Base-by-base conservation (phyloP, 306 rosid genomes). In the Rubus idaeus region DNA sequence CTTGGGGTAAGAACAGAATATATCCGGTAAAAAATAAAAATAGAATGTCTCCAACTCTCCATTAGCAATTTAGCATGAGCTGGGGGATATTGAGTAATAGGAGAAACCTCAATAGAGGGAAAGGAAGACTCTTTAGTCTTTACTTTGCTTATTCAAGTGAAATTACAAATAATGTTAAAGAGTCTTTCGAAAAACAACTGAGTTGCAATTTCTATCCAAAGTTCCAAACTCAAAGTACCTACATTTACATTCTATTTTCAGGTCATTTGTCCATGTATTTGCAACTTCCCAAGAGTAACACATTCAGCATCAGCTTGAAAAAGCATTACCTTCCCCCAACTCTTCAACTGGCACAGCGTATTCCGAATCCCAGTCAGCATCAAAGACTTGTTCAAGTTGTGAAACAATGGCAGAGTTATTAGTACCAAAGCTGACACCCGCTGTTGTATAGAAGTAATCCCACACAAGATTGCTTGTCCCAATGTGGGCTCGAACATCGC, bases 281-380 rank as follows among this genome's bases (percentile, higher is more conserved):
- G 26, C 26, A 23, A 23, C 26, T 23, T 23, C 0, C 26, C 26
- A 23, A 23, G 26, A 23, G 1, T 23, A 23, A 50, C 39, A 46
- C 30, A 11, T 21, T 20, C 41, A 40, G 11, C 42, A 17, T 85
- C 83, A 90, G 77, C 80, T 83, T 44, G 88, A 80, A 76, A 81
- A 86, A 35, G 69, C 45, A 61, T 42, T 79, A 44, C 81, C 80
- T 42, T 77, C 80, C 67, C 74, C 84, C 61, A 88, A 58, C 71
- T 78, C 77, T 74, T 84, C 76, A 75, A 92, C 83, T 0, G 91
- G 91, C 71, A 92, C 74, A 79, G 86, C 87, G 79, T 95, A 92
- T 7, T 97, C 91, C 21, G 98, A 95, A 78, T 89, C 82, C 98
- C 98, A 95, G 69, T 95, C 97, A n/a, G 96, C 95, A 45, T 95